A percentile compares a stretch with the other conserved stretches of the same genome.
Evolutionary conservation across 352 stramenopile genomes (phyloP).

Genomic region (Elongisporangium anandrum): DNA sequence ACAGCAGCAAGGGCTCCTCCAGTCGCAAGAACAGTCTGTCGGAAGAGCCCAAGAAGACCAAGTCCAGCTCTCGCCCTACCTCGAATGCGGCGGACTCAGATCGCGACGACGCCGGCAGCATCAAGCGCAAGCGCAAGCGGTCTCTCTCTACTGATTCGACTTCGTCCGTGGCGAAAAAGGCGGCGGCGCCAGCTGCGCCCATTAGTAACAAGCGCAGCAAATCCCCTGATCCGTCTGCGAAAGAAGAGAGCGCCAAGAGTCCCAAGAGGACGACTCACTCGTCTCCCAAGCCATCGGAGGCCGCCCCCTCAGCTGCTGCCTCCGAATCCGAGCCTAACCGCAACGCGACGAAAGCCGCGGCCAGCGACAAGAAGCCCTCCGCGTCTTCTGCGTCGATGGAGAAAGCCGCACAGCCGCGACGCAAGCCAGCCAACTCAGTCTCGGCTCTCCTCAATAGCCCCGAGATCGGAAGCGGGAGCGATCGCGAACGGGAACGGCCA

Average conservation of each 20-base stretch:
- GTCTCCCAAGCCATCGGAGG: neutral
- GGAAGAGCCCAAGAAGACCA: conserved; percentile 4
- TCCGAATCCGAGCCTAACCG: neutral
- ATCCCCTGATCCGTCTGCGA: neutral
- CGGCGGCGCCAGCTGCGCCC: conserved; percentile 6
- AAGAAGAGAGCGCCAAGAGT: conserved; percentile 1
- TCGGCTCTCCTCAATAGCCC: conserved; percentile 72
- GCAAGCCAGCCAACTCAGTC: conserved; percentile 53
- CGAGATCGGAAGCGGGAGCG: conserved; percentile 31
- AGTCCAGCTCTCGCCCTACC: neutral
- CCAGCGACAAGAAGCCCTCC: conserved; percentile 1
- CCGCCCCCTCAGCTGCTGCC: neutral
- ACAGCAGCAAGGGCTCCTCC: conserved; percentile 2
- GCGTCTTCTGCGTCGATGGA: neutral
- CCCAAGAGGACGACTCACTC: conserved; percentile 1
- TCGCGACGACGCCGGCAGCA: neutral
- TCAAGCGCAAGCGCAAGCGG: conserved; percentile 26
- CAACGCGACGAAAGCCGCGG: conserved; percentile 4
- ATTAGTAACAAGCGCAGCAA: conserved; percentile 5
- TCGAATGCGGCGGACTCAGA: neutral
- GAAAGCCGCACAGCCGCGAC: conserved; percentile 22
- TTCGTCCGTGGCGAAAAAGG: conserved; percentile 16
- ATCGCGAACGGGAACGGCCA: conserved; percentile 1
- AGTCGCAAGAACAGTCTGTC: conserved; percentile 15
- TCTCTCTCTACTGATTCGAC: conserved; percentile 14